A percentile compares a stretch with the other conserved stretches of the same genome.
Evolutionary conservation across 2,329 filamentous ascomycete genomes (phyloP).

Genomic region (Xylaria multiplex): DNA sequence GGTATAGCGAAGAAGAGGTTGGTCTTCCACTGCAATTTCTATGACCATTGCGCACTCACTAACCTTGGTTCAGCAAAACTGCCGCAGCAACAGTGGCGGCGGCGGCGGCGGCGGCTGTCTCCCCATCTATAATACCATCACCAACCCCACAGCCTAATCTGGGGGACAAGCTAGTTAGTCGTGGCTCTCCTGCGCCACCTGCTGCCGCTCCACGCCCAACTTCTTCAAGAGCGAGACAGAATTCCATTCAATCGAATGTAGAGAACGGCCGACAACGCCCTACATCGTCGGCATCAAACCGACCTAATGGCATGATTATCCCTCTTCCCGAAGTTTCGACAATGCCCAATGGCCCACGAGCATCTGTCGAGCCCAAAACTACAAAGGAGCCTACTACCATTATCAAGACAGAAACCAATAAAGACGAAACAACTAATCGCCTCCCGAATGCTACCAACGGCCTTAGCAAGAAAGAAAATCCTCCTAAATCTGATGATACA

Average conservation of each 20-base stretch:
- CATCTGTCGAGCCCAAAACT: slow-evolving; percentile 60
- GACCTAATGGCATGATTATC: slow-evolving; percentile 63
- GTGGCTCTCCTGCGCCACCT: slow-evolving; percentile 68
- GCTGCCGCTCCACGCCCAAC: slow-evolving; percentile 67
- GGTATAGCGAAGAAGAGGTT: slow-evolving; percentile 83
- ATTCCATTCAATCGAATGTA: slow-evolving; percentile 70
- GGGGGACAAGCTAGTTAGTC: slow-evolving; percentile 66
- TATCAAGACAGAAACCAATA: slow-evolving; percentile 52
- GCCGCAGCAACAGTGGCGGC: slow-evolving; percentile 49
- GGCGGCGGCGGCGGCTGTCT: slow-evolving; percentile 64
- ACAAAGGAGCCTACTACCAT: slow-evolving; percentile 58
- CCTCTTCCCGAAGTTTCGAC: slow-evolving; percentile 51
- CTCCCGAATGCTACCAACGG: slow-evolving; percentile 44
- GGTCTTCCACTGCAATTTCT: slow-evolving; percentile 43
- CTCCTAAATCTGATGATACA: slow-evolving; percentile 57
- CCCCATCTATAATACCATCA: slow-evolving; percentile 75
- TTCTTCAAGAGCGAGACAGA: slow-evolving; percentile 78
- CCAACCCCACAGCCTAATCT: slow-evolving; percentile 79
- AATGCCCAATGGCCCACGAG: slow-evolving; percentile 47
- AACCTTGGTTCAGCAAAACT: slow-evolving; percentile 43
- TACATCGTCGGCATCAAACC: slow-evolving; percentile 69
- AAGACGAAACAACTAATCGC: slow-evolving; percentile 47
- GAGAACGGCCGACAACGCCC: slow-evolving; percentile 67
- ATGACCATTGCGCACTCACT: slow-evolving; percentile 8
- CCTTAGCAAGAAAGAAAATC: slow-evolving; percentile 56